Evolutionary conservation across 2,329 filamentous ascomycete species (phyloP).

Genomic region (Aureobasidium sp.): DNA sequence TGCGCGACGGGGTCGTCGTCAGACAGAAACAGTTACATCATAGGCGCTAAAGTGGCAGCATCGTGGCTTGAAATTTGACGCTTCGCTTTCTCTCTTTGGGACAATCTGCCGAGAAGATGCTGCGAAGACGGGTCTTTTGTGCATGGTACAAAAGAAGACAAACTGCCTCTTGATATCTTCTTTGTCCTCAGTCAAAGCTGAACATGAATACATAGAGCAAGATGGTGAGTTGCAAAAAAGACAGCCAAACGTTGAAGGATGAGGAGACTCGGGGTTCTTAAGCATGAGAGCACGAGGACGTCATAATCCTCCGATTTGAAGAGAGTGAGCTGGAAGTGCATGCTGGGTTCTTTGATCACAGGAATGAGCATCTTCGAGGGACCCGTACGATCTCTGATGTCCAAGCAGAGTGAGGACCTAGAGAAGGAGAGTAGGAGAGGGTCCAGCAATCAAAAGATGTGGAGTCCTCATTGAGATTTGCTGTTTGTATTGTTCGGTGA

Average conservation of each 20-base stretch:
- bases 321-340: not conserved
- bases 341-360: not conserved
- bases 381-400: not conserved
- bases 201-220: not conserved
- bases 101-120: not conserved
- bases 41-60: constrained; percentile 2
- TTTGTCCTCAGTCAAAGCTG: not conserved
- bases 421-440: not conserved
- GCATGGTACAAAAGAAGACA: not conserved
- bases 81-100: not conserved
- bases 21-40: not conserved
- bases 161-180: not conserved
- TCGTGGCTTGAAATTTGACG: constrained; percentile 4
- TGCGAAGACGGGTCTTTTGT: not conserved
- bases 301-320: constrained; percentile 1
- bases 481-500: constrained; percentile 2
- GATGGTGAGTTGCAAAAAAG: too few species aligned
- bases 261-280: not conserved
- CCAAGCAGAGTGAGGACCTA: not conserved
- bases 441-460: not conserved
- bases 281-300: not conserved
- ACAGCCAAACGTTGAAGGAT: not conserved
- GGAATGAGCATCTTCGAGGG: not conserved
- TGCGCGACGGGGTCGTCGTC: not conserved
- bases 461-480: not conserved